These are phyloP conservation scores for Hypoxylon subgilvum DNA, from an alignment of 495 filamentous ascomycete species.

Conservation along the genomic window DNA sequence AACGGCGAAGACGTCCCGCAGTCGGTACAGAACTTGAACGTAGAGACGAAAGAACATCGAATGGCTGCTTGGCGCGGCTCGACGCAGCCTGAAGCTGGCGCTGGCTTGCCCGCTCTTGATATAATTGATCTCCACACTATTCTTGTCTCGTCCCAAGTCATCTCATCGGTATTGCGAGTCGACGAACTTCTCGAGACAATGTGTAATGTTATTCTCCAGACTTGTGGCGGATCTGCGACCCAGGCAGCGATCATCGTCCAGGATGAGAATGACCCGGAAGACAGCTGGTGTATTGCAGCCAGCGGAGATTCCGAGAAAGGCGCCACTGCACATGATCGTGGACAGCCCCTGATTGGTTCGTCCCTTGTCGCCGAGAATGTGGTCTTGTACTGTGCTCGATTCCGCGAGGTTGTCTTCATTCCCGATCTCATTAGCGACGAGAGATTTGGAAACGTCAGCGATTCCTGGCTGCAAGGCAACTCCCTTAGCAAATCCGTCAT, in stretches of 20 bases:
- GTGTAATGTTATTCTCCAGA: slow-evolving; percentile 88
- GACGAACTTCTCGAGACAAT: slow-evolving; percentile 85
- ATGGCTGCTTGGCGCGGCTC: slow-evolving; percentile 68
- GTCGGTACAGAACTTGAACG: slow-evolving; percentile 49
- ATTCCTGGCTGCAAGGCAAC: slow-evolving; percentile 70
- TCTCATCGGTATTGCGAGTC: slow-evolving; percentile 85
- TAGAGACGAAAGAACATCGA: slow-evolving; percentile 64
- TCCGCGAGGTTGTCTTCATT: slow-evolving; percentile 81
- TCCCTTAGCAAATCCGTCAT: slow-evolving; percentile 79
- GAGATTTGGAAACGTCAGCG: slow-evolving; percentile 80
- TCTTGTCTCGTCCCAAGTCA: slow-evolving; percentile 84
- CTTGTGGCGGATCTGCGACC: slow-evolving; percentile 77
- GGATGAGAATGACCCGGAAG: slow-evolving; percentile 63
- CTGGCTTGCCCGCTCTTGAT: slow-evolving; percentile 65
- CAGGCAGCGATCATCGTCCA: slow-evolving; percentile 79
- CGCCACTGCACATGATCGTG: slow-evolving; percentile 65
- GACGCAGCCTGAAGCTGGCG: slow-evolving; percentile 54
- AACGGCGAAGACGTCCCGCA: slow-evolving; percentile 63
- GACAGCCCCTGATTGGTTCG: slow-evolving; percentile 68
- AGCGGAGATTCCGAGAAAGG: slow-evolving; percentile 73
- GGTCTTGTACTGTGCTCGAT: slow-evolving; percentile 80
- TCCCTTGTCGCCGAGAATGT: slow-evolving; percentile 74
- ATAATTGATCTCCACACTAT: slow-evolving; percentile 89
- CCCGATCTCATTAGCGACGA: slow-evolving; percentile 84
- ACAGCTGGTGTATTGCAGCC: slow-evolving; percentile 74